Evolutionary conservation across 257 asterid genomes (phyloP), one percentile per base, ranked within the genome.

Genomic region (Solanum bukasovii): DNA sequence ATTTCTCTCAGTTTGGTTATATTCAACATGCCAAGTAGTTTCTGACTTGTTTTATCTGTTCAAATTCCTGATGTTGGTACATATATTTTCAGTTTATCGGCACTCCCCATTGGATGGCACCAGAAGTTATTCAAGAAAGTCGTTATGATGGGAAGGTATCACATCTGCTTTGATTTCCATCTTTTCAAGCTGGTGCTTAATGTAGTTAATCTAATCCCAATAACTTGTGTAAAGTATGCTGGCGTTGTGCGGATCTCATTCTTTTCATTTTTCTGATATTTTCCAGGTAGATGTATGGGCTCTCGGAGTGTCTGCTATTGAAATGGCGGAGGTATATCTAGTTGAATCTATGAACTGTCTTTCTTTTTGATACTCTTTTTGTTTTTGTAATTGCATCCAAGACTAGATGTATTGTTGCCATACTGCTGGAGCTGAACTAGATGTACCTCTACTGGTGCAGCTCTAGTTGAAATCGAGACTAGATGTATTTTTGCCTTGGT

Each of bases 81-180:
- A 70, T 85, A 52, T 88, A n/a, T 89, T 84, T 90, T 85, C 91
- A 97, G 99, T 97, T 97, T 90, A 97, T 97, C 23, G 99, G 99
- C 61, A 97, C 99, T 77, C 99, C 99, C 11, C 99, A 97, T 90
- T 97, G 99, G 99, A 97, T 97, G 99, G 99, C 99, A 86, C 99
- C 99, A 88, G 99, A 97, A 92, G 99, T 97, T 91, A 97, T 97
- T 93, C 99, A 97, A 94, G 99, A 95, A 93, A 97, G 98, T 87
- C 99, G 98, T 78, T 97, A 97, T 78, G 99, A 97, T 89, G 99
- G 99, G 81, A 97, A 97, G 99, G 99, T 96, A 92, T 59, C 21
- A 25, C 85, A 37, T 84, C 70, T 59, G 38, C 90, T 67, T n/a
- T 71, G 27, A 29, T 82, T 35, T 34, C 13, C 42, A 9, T 35